These are phyloP conservation scores for Hypoxylon sp. DNA, from an alignment of 2,329 filamentous ascomycete genomes.

Conservation along the genomic window DNA sequence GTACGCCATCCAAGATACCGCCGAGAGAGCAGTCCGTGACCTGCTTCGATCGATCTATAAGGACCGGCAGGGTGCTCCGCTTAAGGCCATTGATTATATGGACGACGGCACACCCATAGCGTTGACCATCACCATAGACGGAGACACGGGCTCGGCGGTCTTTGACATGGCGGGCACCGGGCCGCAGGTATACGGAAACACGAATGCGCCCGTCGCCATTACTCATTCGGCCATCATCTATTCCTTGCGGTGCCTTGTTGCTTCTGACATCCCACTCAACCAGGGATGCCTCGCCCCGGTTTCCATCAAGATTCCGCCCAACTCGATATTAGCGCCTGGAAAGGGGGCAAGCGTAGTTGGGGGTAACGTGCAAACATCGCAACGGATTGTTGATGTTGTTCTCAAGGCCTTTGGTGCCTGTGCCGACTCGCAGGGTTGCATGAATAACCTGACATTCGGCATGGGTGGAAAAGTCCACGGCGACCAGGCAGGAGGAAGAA, in stretches of 20 bases:
- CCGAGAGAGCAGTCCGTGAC: conserved; percentile 58
- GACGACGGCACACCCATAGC: conserved; percentile 81
- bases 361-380: conserved; percentile 79
- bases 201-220: conserved; percentile 74
- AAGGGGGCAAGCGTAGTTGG: conserved; percentile 80
- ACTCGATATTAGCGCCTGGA: conserved; percentile 76
- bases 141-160: conserved; percentile 76
- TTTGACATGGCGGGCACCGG: conserved; percentile 83
- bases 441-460: conserved; percentile 83
- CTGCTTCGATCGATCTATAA: no score
- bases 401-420: conserved; percentile 80
- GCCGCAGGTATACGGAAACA: conserved; percentile 78
- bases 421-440: conserved; percentile 78
- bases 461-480: conserved; percentile 73
- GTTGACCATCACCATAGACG: conserved; percentile 79
- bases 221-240: conserved; percentile 85
- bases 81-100: conserved; percentile 76
- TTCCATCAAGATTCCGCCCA: conserved; percentile 74
- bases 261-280: conserved; percentile 80
- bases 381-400: conserved; percentile 82
- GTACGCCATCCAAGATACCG: conserved; percentile 79
- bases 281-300: conserved; percentile 81
- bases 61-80: no score
- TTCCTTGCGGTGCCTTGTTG: conserved; percentile 79
- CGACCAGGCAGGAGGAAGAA: no score